Conservation (phyloP, 2,329 filamentous ascomycete genomes). For the Botrytis deweyae region DNA sequence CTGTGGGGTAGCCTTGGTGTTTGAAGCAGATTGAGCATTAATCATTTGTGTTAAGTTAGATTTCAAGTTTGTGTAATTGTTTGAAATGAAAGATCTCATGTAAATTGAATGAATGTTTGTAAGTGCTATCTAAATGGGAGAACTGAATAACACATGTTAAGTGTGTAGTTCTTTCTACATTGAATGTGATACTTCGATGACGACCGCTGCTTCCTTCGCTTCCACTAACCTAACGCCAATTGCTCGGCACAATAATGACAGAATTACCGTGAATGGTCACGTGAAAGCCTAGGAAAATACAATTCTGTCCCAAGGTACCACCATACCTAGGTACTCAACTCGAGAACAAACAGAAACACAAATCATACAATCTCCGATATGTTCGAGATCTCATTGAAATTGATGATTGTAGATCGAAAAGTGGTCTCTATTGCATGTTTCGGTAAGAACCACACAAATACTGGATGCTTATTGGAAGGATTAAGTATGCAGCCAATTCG, state of each 20-base stretch:
- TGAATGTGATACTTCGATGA: background rate
- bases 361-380: background rate
- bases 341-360: background rate
- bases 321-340: background rate
- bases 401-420: background rate
- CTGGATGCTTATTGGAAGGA: background rate
- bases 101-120: background rate
- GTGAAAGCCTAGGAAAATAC: background rate
- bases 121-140: background rate
- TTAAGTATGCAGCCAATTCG: background rate
- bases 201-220: background rate
- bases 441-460: background rate
- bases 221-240: background rate
- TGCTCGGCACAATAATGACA: background rate
- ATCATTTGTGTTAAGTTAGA: background rate
- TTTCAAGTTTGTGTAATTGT: background rate
- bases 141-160: background rate
- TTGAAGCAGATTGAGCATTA: background rate
- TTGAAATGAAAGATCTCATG: background rate
- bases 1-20: background rate
- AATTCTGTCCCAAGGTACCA: background rate
- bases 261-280: background rate
- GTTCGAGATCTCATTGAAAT: background rate
- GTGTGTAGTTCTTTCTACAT: background rate
- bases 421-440: background rate